A percentile compares a stretch with the other conserved stretches of the same genome.
Evolutionary conservation across 768 basidiomycete genomes (phyloP).

Genomic region (Leccinum variicolor): DNA sequence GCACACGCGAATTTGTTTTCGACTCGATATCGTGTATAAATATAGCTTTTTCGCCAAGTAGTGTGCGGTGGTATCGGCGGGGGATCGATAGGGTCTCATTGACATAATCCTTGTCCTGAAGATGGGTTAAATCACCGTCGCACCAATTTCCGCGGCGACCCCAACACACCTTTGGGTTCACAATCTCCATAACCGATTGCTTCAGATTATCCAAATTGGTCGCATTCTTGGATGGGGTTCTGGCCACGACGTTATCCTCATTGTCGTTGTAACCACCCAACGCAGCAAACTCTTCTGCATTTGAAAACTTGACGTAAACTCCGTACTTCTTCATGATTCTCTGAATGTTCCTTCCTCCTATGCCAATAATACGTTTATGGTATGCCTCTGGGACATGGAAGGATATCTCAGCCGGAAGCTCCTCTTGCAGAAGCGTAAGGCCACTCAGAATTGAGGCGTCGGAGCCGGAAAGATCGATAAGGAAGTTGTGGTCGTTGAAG

Average conservation of each 20-base stretch:
- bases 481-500: constrained; percentile 93
- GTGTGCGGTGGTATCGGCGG: constrained; percentile 89
- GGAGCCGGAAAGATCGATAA: constrained; percentile 86
- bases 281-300: constrained; percentile 94
- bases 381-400: constrained; percentile 99
- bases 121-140: constrained; percentile 1
- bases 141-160: not conserved
- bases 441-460: constrained; percentile 86
- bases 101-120: constrained; percentile 93
- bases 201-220: constrained; percentile 93
- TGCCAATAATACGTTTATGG: constrained; percentile 98
- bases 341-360: constrained; percentile 96
- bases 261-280: constrained; percentile 95
- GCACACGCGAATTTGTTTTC: constrained; percentile 91
- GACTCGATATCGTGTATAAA: constrained; percentile 96
- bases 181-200: constrained; percentile 95
- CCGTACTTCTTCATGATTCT: constrained; percentile 99
- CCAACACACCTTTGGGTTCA: constrained; percentile 81
- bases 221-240: constrained; percentile 97
- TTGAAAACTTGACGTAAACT: constrained; percentile 99
- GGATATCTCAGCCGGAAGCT: constrained; percentile 96
- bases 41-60: constrained; percentile 94
- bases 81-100: constrained; percentile 93
- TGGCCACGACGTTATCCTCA: constrained; percentile 98
- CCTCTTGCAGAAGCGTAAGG: constrained; percentile 87